phyloP scores from a whole-genome alignment of 768 basidiomycete species.

The Mycena kentingensis region DNA sequence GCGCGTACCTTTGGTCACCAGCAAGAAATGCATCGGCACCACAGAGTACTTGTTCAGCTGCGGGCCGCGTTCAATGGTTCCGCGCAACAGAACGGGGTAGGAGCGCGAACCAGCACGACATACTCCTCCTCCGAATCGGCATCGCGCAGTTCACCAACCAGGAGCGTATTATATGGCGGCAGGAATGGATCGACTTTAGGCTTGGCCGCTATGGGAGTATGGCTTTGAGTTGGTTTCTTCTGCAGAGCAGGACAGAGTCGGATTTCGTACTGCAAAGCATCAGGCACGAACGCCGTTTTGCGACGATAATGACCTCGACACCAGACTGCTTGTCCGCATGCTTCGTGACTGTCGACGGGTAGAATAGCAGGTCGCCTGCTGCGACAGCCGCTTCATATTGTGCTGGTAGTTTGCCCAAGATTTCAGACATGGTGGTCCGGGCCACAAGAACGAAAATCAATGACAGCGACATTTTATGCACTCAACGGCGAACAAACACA shows the following conservation, averaged over 20 bases:
- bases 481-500: too few relatives aligned
- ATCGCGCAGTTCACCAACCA: conserved; percentile 76
- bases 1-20: conserved; percentile 78
- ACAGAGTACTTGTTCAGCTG: conserved; percentile 89
- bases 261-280: conserved; percentile 71
- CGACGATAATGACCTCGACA: conserved; percentile 52
- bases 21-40: conserved; percentile 81
- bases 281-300: not conserved
- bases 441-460: conserved; percentile 2
- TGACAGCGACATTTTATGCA: too few relatives aligned
- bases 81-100: not conserved
- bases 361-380: conserved; percentile 74
- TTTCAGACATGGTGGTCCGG: conserved; percentile 41
- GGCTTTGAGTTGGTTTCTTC: conserved; percentile 64
- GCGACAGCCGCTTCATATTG: conserved; percentile 58
- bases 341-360: conserved; percentile 67
- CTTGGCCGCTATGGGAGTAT: conserved; percentile 34
- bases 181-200: conserved; percentile 69
- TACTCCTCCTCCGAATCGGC: conserved; percentile 61
- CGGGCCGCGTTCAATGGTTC: conserved; percentile 1
- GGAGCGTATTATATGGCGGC: conserved; percentile 80
- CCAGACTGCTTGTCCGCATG: conserved; percentile 64
- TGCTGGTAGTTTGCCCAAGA: conserved; percentile 56
- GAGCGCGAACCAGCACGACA: conserved; percentile 59
- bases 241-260: conserved; percentile 83